A percentile compares a stretch with the other conserved stretches of the same genome.
These are phyloP conservation scores for Aspergillus sergii DNA, from an alignment of 2,329 filamentous ascomycete genomes.

Conservation along the genomic window DNA sequence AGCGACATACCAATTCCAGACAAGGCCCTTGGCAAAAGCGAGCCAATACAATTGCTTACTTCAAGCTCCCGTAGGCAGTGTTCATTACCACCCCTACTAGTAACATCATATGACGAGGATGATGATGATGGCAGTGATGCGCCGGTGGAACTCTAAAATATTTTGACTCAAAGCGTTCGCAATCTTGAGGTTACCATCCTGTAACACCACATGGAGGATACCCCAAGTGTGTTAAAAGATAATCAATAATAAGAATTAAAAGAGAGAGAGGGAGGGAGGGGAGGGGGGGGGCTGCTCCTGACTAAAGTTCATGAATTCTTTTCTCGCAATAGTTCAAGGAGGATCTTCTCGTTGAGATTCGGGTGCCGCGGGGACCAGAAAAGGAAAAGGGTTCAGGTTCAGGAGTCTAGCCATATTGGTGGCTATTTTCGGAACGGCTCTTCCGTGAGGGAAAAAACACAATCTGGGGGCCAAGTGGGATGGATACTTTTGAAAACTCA, in stretches of 20 bases:
- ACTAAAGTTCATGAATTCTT: too few species aligned
- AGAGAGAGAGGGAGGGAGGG: too few species aligned
- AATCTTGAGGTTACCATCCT: not conserved
- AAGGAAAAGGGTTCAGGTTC: not conserved
- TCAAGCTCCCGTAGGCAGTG: not conserved
- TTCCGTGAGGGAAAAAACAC: not conserved
- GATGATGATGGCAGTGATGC: not conserved
- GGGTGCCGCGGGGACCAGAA: not conserved
- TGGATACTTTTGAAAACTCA: not conserved
- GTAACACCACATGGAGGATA: not conserved
- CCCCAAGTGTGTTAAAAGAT: too few species aligned
- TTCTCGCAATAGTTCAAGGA: too few species aligned
- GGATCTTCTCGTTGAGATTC: not conserved
- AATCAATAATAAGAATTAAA: too few species aligned
- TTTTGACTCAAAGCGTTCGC: not conserved
- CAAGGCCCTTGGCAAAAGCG: not conserved
- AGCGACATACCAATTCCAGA: not conserved
- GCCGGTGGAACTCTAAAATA: not conserved
- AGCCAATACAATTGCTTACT: not conserved
- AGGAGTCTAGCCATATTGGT: slow-evolving; percentile 4
- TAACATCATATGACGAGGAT: not conserved
- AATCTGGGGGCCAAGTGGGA: not conserved
- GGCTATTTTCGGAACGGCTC: slow-evolving; percentile 13
- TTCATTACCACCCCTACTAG: not conserved
- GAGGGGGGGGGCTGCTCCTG: too few species aligned